Percentiles rank a stretch among this genome's conserved stretches.
phyloP scores from a whole-genome alignment of 495 filamentous ascomycete species.

The Aspergillus leporis region DNA sequence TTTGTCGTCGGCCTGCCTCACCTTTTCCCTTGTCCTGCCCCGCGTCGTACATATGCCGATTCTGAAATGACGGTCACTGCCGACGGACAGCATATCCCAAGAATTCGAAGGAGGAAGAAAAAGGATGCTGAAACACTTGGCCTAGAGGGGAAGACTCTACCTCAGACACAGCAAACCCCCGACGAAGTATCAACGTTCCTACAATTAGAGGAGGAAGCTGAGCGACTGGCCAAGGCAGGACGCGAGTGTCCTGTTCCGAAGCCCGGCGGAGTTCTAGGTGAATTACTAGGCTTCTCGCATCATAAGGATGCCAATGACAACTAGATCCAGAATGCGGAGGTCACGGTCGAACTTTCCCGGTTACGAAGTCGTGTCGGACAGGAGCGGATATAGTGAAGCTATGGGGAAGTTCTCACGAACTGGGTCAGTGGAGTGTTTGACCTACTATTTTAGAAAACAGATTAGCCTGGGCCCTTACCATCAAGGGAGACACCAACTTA shows the following conservation, averaged over 20 bases:
- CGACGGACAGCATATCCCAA: conserved; percentile 44
- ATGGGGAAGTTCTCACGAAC: neutral
- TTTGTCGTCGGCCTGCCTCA: conserved; percentile 90
- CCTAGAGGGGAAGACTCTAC: conserved; percentile 20
- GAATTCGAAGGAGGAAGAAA: conserved; percentile 33
- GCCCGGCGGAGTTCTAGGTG: conserved; percentile 70
- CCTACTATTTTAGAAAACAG: neutral
- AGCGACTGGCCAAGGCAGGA: conserved; percentile 31
- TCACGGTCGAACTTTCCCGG: conserved; percentile 6
- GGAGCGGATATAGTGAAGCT: neutral
- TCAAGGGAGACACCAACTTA: neutral
- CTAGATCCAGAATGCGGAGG: conserved; percentile 4
- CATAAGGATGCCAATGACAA: conserved; percentile 8
- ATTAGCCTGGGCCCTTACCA: neutral
- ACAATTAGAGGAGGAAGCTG: conserved; percentile 47
- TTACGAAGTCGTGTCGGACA: neutral
- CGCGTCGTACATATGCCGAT: conserved; percentile 71
- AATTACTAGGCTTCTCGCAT: conserved; percentile 65
- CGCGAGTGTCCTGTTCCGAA: conserved; percentile 82
- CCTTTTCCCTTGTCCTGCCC: conserved; percentile 87
- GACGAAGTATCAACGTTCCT: conserved; percentile 48
- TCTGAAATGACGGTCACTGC: conserved; percentile 56
- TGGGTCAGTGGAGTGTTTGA: neutral
- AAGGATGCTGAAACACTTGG: conserved; percentile 32
- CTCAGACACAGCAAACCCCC: conserved; percentile 22